These are phyloP conservation scores for Yarrowia osloensis DNA, from an alignment of 805 yeast species.

Conservation along the genomic window DNA sequence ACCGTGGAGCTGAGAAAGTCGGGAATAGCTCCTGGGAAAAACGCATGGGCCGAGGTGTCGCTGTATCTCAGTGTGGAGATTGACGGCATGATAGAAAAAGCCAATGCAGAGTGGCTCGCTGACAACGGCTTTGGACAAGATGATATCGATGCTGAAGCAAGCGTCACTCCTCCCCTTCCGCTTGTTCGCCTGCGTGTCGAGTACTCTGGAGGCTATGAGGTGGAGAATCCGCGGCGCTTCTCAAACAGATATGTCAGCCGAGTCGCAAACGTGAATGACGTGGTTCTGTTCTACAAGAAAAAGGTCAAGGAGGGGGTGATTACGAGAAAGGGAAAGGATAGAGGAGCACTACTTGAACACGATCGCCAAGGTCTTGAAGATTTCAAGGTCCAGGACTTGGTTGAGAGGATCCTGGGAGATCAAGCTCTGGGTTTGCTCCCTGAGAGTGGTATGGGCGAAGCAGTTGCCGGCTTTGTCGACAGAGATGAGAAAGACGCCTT, in stretches of 20 bases:
- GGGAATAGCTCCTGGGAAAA: constrained; percentile 59
- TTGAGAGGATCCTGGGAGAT: constrained; percentile 61
- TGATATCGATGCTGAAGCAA: constrained; percentile 9
- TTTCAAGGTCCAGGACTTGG: constrained; percentile 61
- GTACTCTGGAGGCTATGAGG: constrained; percentile 85
- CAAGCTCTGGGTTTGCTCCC: constrained; percentile 68
- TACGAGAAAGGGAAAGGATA: too few relatives aligned
- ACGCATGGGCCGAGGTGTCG: constrained; percentile 61
- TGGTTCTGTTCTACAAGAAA: constrained; percentile 67
- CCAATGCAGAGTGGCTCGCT: constrained; percentile 52
- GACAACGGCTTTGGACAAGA: constrained; percentile 35
- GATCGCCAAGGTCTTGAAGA: constrained; percentile 45
- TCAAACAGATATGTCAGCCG: constrained; percentile 86
- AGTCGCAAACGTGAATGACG: constrained; percentile 87
- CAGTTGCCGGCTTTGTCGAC: constrained; percentile 69
- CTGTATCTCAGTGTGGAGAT: constrained; percentile 62
- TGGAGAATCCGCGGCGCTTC: constrained; percentile 88
- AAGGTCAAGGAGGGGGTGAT: constrained; percentile 38
- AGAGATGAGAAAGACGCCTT: constrained; percentile 79
- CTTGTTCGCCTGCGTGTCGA: constrained; percentile 81
- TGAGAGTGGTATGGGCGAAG: constrained; percentile 70
- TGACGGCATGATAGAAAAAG: constrained; percentile 63
- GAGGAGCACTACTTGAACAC: not conserved
- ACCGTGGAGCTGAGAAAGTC: constrained; percentile 60
- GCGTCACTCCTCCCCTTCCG: constrained; percentile 64